Base-by-base conservation (phyloP, 345 rosid genomes). In the Salix suchowensis region DNA sequence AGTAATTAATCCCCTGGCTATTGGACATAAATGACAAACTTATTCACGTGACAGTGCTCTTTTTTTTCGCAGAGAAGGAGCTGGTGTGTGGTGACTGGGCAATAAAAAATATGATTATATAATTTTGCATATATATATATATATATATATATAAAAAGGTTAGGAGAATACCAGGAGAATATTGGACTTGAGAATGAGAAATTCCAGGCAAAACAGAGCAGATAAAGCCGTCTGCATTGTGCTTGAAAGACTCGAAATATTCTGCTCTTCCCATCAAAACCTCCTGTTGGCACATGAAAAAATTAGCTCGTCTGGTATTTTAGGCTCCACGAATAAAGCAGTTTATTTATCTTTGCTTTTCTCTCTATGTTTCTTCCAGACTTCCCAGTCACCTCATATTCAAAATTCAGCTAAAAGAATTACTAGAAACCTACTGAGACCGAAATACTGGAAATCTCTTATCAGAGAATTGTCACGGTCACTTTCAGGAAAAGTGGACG, bases 181-280 rank as follows among this genome's bases (percentile, higher is more conserved):
- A 95, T 77, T 90, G 98, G 70, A 95, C 92, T 87, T 95, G 96
- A 50, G 97, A 88, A 84, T 87, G 96, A 73, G 98, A 87, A 74
- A 95, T 85, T 75, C 97, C 98, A 75, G 98, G 98, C 82, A 95
- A 76, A 77, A 93, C 18, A 77, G 98, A 91, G 80, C 98, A 95
- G 77, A 95, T 95, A 82, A 95, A 95, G 19, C 67, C 91, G 76
- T 95, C 98, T 30, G 98, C 98, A 77, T 95, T 93, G 75, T 86
- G 91, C 88, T 88, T 90, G 94, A 95, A 95, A 50, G 94, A 88
- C 82, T 83, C 76, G 78, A 95, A 95, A 82, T 89, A 95, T 68
- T 83, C 90, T 80, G 98, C 98, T 89, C 81, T 93, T 71, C 98
- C 98, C 98, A 88, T 91, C 68, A 95, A 67, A 82, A 95, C 98